Percentiles rank a stretch among this genome's conserved stretches.
These are phyloP conservation scores for Laetiporus sulphureus DNA, from an alignment of 1,284 basidiomycete species.

Conservation along the genomic window DNA sequence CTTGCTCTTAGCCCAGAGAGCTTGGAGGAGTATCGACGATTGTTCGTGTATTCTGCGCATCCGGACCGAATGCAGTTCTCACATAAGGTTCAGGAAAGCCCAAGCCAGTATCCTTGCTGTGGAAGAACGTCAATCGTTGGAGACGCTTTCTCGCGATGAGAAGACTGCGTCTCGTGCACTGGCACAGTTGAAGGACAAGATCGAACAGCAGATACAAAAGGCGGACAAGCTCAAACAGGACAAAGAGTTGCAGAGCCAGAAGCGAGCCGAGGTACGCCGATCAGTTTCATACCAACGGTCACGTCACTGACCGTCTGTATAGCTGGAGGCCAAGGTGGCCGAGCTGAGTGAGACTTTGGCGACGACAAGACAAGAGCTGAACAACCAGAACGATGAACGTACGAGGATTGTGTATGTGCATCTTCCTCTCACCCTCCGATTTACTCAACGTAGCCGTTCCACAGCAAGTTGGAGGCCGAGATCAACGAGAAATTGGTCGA, in stretches of 20 bases:
- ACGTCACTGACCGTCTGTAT: background rate
- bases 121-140: conserved; percentile 83
- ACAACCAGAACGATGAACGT: conserved; percentile 71
- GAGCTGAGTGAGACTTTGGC: conserved; percentile 48
- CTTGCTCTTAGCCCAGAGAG: conserved; percentile 79
- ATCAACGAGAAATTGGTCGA: conserved; percentile 87
- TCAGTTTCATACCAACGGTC: background rate
- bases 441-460: too few species aligned
- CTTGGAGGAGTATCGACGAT: conserved; percentile 80
- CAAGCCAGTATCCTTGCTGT: conserved; percentile 74
- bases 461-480: conserved; percentile 83
- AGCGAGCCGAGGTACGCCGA: conserved; percentile 48
- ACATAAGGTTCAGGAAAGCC: conserved; percentile 51
- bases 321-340: conserved; percentile 59
- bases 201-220: conserved; percentile 60
- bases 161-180: conserved; percentile 68
- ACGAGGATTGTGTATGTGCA: conserved; percentile 58
- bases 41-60: too few species aligned
- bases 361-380: conserved; percentile 61
- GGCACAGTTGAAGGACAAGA: conserved; percentile 60
- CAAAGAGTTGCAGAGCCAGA: conserved; percentile 43
- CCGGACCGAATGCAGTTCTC: conserved; percentile 1
- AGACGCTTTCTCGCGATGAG: conserved; percentile 77
- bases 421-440: background rate
- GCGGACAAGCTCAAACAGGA: conserved; percentile 60